Base-by-base conservation (phyloP, 2,329 filamentous ascomycete genomes). In the Xylariaceae sp. region DNA sequence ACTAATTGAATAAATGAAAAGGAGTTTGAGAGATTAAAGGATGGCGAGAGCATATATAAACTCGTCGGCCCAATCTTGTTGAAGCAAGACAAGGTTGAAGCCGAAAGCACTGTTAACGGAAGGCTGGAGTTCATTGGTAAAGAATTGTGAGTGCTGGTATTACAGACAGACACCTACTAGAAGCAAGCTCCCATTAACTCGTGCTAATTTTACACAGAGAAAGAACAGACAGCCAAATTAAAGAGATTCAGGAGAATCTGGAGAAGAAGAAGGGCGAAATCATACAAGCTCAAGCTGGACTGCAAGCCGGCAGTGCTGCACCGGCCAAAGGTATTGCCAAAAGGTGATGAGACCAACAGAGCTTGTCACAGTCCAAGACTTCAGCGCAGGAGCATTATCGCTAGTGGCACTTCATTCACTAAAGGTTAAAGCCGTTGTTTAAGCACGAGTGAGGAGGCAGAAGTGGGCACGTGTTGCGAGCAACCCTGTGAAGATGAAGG, bases 11-110 rank as follows among this genome's bases (percentile, higher is more conserved):
- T 13, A 20, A 16, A 35, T 23, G 13, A 13, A 27, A 60, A 94
- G 87, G 93, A 97, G 73, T 97, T 97, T 72, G 80, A 84, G 33
- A 81, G 82, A 48, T 80, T 97, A 54, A 83, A 86, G 64, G 87
- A 92, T 30, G 88, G 88, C 64, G 89, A 95, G 67, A 91, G 86
- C 60, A 96, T 99, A 72, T 99, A 96, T 83, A 99, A 97, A 75
- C 84, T 97, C 35, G 86, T 96, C 40, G 94, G 94, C 0, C 94
- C 94, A 0, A 90, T 97, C 6, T 77, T 99, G 30, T 74, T 99
- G 67, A 97, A 97, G 80, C 94, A 99, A 73, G 94, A 97, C 53
- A 92, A 90, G 72, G 77, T 84, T 1, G 94, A 99, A 71, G 94
- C 94, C 0, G 86, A 92, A 61, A 88, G 90, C 79, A 92, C 92